Conservation (phyloP, 306 rosid genomes). For the Sophora flavescens region DNA sequence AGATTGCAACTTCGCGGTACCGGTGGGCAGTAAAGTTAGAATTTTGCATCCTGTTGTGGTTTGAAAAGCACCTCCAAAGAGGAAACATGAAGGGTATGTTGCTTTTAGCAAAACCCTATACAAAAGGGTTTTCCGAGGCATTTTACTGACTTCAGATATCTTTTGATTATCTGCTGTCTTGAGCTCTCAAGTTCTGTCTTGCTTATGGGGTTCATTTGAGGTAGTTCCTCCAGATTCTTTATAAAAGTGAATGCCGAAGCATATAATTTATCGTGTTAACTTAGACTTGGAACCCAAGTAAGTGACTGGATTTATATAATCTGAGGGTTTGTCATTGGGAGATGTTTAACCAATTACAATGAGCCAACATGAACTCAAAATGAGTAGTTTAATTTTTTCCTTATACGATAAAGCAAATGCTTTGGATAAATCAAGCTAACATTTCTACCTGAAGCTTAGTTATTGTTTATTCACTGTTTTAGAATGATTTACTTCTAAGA, state of each 20-base stretch:
- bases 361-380: slow-evolving; percentile 38
- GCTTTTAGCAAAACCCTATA: slow-evolving; percentile 46
- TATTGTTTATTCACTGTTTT: slow-evolving; percentile 8
- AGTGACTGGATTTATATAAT: slow-evolving; percentile 37
- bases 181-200: slow-evolving; percentile 54
- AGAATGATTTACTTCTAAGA: background rate
- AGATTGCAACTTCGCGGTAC: slow-evolving; percentile 74
- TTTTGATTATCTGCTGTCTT: slow-evolving; percentile 47
- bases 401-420: slow-evolving; percentile 38
- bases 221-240: slow-evolving; percentile 48
- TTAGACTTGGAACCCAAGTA: slow-evolving; percentile 43
- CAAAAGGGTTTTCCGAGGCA: slow-evolving; percentile 53
- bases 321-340: slow-evolving; percentile 31
- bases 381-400: slow-evolving; percentile 40
- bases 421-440: slow-evolving; percentile 27
- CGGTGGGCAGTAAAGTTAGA: slow-evolving; percentile 63
- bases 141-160: slow-evolving; percentile 52
- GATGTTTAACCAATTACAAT: slow-evolving; percentile 37
- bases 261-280: slow-evolving; percentile 35
- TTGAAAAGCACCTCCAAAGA: slow-evolving; percentile 40
- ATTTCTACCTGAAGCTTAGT: slow-evolving; percentile 24
- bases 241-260: slow-evolving; percentile 45
- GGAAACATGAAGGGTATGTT: slow-evolving; percentile 51
- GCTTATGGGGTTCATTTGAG: slow-evolving; percentile 53
- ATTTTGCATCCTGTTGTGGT: slow-evolving; percentile 43